Base-by-base conservation (phyloP, 177 flowering plant species). In the Telopea speciosissima region DNA sequence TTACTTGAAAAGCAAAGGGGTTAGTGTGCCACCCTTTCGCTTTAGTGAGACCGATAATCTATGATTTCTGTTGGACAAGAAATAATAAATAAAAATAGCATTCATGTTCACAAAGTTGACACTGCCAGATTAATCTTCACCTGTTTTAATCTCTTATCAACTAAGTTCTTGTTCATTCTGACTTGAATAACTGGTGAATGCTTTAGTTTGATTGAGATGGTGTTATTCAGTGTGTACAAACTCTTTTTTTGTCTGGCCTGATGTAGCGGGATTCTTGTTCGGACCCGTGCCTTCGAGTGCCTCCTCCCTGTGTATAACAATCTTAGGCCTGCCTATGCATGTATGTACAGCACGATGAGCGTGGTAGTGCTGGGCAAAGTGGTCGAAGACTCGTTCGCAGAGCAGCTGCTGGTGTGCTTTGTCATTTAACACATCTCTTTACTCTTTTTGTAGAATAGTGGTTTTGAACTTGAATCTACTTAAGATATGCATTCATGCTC, bases 281-380 rank as follows among this genome's bases (percentile, higher is more conserved):
- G 66, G 77, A 82, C 80, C 74, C 66, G 44, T 84, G 82, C 81
- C 81, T 80, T 77, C 75, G 40, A 79, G 81, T 83, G 80, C 78
- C 60, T 61, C 54, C 61, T 76, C 81, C 70, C 33, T 78, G 73
- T 84, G 74, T 83, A 78, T 90, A 88, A 86, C 88, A 75, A 82
- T 87, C 73, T 85, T 85, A 73, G 89, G 82, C 84, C 82, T 92
- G 80, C 88, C 86, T 85, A 83, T 58, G 61, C 61, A 58, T 90
- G 86, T 90, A 59, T 54, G 75, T 89, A 84, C 97, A 95, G 99
- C 96, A 90, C 68, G 91, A 92, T 83, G 97, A 87, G 62, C 97
- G 94, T 74, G 83, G 82, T 76, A 83, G 72, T 85, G 81, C 92
- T 63, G 82, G 85, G 81, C 90, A 84, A 82, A 88, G 72, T 81